Evolutionary conservation across 352 stramenopile species (phyloP).

Genomic region (Pythium phragmiticola): DNA sequence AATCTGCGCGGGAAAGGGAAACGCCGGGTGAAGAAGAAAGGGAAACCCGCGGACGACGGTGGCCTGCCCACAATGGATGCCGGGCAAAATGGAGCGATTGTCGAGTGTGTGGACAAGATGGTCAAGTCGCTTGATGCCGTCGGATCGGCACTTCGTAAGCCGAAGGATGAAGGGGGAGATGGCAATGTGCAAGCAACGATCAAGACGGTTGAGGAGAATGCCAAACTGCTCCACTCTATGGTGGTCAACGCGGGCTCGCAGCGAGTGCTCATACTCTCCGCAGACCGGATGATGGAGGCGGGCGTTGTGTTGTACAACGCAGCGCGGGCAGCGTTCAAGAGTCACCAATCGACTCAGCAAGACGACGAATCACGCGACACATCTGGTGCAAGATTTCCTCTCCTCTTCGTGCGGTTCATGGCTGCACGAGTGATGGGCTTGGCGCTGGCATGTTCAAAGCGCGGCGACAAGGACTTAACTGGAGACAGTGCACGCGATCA

Average conservation of each 20-base stretch:
- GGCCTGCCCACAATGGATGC: slow-evolving; percentile 5
- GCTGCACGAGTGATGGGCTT: slow-evolving; percentile 67
- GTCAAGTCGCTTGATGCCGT: slow-evolving; percentile 13
- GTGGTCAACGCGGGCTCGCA: slow-evolving; percentile 27
- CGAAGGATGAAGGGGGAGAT: background rate
- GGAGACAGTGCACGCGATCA: slow-evolving; percentile 12
- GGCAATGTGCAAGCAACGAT: background rate
- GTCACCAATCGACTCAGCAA: slow-evolving; percentile 31
- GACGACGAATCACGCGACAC: background rate
- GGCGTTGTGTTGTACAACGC: slow-evolving; percentile 74
- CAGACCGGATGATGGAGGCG: slow-evolving; percentile 46
- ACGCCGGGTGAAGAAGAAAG: background rate
- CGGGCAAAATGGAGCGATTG: background rate
- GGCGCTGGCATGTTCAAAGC: slow-evolving; percentile 37
- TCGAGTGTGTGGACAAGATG: slow-evolving; percentile 9
- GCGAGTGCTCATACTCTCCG: slow-evolving; percentile 32
- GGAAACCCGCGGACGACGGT: background rate
- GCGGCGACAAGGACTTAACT: background rate
- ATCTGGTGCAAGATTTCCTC: slow-evolving; percentile 11
- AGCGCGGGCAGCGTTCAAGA: slow-evolving; percentile 41
- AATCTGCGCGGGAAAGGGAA: slow-evolving; percentile 4
- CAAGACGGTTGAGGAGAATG: slow-evolving; percentile 5
- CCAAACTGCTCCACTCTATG: slow-evolving; percentile 32
- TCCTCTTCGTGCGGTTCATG: slow-evolving; percentile 47
- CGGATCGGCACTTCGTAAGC: background rate